These are phyloP conservation scores for Fusarium sp. DNA, from an alignment of 2,329 filamentous ascomycete species.

Conservation along the genomic window DNA sequence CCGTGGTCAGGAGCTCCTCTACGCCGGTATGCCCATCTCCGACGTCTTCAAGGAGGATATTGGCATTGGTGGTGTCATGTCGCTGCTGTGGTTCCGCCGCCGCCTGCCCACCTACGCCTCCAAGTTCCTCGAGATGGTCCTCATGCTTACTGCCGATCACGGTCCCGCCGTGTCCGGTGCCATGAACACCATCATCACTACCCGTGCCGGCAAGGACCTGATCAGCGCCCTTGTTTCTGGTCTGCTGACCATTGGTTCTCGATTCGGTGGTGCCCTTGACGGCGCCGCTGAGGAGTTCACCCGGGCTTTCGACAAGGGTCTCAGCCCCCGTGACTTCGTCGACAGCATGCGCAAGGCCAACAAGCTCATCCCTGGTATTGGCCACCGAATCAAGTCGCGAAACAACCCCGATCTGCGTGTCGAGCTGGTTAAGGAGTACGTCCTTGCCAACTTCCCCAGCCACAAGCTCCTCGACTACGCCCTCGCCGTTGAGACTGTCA, in stretches of 20 bases:
- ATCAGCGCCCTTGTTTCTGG: slow-evolving; percentile 95
- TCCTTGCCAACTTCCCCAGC: slow-evolving; percentile 95
- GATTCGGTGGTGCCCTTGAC: slow-evolving; percentile 98
- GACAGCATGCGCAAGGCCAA: slow-evolving; percentile 99
- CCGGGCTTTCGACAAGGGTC: slow-evolving; percentile 97
- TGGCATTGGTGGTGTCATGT: slow-evolving; percentile 99
- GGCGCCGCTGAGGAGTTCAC: slow-evolving; percentile 99
- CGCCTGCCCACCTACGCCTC: slow-evolving; percentile 95
- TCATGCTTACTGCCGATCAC: slow-evolving; percentile 99
- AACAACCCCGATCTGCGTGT: slow-evolving; percentile 99
- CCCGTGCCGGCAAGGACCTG: slow-evolving; percentile 97
- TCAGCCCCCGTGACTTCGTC: slow-evolving; percentile 98
- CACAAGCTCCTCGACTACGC: slow-evolving; percentile 99
- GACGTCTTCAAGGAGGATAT: slow-evolving; percentile 99
- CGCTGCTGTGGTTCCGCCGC: slow-evolving; percentile 98
- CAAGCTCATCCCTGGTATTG: slow-evolving; percentile 99
- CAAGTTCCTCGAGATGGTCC: slow-evolving; percentile 99
- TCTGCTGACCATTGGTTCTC: slow-evolving; percentile 97
- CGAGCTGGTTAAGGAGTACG: slow-evolving; percentile 99
- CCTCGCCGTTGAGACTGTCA: slow-evolving; percentile 96
- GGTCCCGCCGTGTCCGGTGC: slow-evolving; percentile 98
- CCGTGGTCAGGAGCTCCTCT: slow-evolving; percentile 98
- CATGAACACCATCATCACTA: slow-evolving; percentile 99
- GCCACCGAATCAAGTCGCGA: slow-evolving; percentile 98
- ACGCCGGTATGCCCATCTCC: slow-evolving; percentile 99